Base-by-base conservation (phyloP, 176 grass and related monocot species). In the Dendrocalamus sinicus region DNA sequence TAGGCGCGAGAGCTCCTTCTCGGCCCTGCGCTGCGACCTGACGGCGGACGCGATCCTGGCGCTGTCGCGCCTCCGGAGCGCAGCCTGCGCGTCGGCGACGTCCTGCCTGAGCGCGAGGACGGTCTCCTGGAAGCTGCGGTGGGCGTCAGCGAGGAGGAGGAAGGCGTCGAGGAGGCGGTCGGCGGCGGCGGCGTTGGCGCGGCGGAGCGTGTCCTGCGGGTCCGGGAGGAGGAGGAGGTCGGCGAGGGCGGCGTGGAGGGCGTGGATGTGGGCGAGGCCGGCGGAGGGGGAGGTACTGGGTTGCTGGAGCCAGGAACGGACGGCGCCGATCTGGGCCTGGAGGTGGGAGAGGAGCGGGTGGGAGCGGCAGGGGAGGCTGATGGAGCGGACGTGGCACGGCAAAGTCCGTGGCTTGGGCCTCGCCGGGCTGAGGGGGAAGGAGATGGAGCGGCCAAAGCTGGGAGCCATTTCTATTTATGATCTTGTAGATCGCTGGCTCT, bases 141-240 rank as follows among this genome's bases (percentile, higher is more conserved):
- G 83, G 0, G 85, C 79, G 86, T 93, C 89, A 41, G 88, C 94
- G 28, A 96, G 89, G 81, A 85, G 75, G 82, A 96, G 85, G 78
- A 92, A 82, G 12, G 67, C 78, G 15, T 96, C 82, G 2, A 93
- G 89, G 45, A 92, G 89, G 67, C 22, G 70, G 52, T 86, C 82
- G 0, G 58, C 61, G 5, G 77, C 47, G 28, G 82, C 22, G 23
- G 23, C 20, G 8, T 45, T 59, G 44, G 85, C 12, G 15, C 46
- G 28, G 14, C 70, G 70, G 11, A 85, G 81, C 13, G 30, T 28
- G 22, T 55, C 19, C 67, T 80, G 78, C 0, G 85, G 24, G 23
- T 91, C 89, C 0, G 79, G 83, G 35, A 93, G 91, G 70, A 83
- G 74, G 24, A 96, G 82, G 50, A 93, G 60, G 22, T 90, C 87